Conservation (phyloP, 2,329 filamentous ascomycete species). For the Colletotrichum sansevieriae region DNA sequence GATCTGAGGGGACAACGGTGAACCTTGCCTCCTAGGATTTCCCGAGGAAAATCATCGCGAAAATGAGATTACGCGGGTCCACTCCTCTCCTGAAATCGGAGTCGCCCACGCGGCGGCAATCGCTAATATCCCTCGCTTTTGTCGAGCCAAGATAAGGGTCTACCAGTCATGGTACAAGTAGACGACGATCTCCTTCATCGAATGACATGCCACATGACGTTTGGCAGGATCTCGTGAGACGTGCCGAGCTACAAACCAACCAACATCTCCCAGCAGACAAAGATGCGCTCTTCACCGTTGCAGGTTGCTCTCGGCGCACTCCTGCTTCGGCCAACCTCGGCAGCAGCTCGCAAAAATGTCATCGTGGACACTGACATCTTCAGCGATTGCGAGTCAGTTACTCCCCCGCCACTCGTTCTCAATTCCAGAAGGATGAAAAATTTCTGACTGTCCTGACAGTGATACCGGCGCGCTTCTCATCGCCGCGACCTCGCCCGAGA, state of each 20-base stretch:
- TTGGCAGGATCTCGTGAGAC: too few relatives aligned
- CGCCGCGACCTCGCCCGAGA: slow-evolving; percentile 52
- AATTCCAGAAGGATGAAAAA: not conserved
- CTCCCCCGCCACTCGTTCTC: not conserved
- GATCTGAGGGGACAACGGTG: not conserved
- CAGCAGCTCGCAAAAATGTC: slow-evolving; percentile 50
- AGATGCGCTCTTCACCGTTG: slow-evolving; percentile 11
- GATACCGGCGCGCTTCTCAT: slow-evolving; percentile 58
- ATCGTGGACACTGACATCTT: slow-evolving; percentile 63
- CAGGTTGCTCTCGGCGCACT: not conserved
- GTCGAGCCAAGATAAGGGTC: slow-evolving; percentile 6
- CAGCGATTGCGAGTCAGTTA: slow-evolving; percentile 59
- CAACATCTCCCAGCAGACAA: not conserved
- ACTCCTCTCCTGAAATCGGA: slow-evolving; percentile 26
- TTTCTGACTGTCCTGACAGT: slow-evolving; percentile 44
- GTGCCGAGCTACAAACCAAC: too few relatives aligned
- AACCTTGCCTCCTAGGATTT: slow-evolving; percentile 11
- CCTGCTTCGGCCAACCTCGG: not conserved
- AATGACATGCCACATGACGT: too few relatives aligned
- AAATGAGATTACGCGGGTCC: slow-evolving; percentile 21
- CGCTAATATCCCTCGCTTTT: not conserved
- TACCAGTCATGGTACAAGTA: not conserved
- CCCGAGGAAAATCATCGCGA: slow-evolving; percentile 8
- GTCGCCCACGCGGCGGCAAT: not conserved
- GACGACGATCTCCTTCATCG: not conserved